A percentile compares a stretch with the other conserved stretches of the same genome.
phyloP scores from a whole-genome alignment of 768 basidiomycete species.

The Leccinum subgranulosum region DNA sequence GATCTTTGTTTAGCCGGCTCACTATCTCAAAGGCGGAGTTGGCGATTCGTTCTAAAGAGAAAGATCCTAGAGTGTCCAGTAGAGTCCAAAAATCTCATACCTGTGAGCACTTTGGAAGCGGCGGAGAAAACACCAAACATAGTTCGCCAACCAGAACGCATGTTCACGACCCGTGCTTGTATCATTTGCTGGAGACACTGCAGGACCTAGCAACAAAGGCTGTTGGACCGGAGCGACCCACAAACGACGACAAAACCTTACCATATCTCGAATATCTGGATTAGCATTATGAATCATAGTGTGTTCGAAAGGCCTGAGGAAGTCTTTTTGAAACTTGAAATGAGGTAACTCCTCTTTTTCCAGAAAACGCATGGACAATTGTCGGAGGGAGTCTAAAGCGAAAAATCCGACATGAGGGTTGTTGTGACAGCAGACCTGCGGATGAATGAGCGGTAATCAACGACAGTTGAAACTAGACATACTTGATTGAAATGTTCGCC shows the following conservation, averaged over 20 bases:
- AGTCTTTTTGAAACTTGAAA: conserved; percentile 99
- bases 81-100: conserved; percentile 37
- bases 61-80: neutral
- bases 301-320: conserved; percentile 95
- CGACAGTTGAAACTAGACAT: neutral
- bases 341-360: conserved; percentile 98
- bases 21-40: conserved; percentile 96
- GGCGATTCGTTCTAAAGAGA: conserved; percentile 72
- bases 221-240: neutral
- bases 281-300: conserved; percentile 97
- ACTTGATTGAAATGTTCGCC: conserved; percentile 99
- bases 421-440: conserved; percentile 95
- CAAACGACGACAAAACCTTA: conserved; percentile 27
- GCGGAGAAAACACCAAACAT: conserved; percentile 99
- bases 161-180: conserved; percentile 88
- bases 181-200: conserved; percentile 99
- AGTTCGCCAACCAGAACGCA: conserved; percentile 98
- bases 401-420: conserved; percentile 97
- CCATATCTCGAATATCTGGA: conserved; percentile 96
- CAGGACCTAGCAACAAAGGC: conserved; percentile 58
- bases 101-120: conserved; percentile 88
- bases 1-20: conserved; percentile 83
- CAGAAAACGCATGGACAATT: conserved; percentile 96
- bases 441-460: conserved; percentile 9
- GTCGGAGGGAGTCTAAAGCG: conserved; percentile 92